Evolutionary conservation across 352 stramenopile genomes (phyloP), one percentile per base, ranked within the genome.

Genomic region (Lagenidium giganteum): DNA sequence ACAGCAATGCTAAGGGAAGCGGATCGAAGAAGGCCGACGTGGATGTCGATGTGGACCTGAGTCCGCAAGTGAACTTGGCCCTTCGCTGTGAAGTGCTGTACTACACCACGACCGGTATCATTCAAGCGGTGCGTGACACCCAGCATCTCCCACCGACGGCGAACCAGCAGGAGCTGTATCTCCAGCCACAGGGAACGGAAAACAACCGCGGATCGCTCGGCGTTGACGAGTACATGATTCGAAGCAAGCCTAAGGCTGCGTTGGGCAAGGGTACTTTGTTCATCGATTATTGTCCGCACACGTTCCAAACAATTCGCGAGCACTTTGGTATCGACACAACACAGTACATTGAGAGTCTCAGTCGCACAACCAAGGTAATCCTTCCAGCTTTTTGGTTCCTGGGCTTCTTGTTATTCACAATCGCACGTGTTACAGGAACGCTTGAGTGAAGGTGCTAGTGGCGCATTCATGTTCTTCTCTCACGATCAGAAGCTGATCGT

Each of bases 401-500:
- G 35, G 5, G 4, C 20, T 20, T 20, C 17, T 20, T 5, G 16
- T 16, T 40, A 63, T n/a, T n/a, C n/a, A n/a, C n/a, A n/a, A n/a
- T n/a, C n/a, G n/a, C n/a, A n/a, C n/a, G n/a, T n/a, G n/a, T n/a
- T n/a, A n/a, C n/a, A n/a, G 58, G 82, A 93, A 36, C 74, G 82
- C 11, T 35, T 93, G 45, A 92, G 79, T 57, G 82, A 93, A 81
- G 82, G 82, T 36, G 82, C 82, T 0, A 92, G 79, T 55, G 82
- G 82, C 9, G 82, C 82, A 11, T 93, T 93, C 58, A 93, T 93
- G 82, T 93, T 92, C 56, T 93, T 93, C 49, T 93, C 82, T 5
- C 72, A 87, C 47, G 82, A 93, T 47, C 82, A 93, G 56, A 74
- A 92, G 54, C 46, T 91, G 40, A 93, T 93, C 51, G 82, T 93